A percentile compares a stretch with the other conserved stretches of the same genome.
These are phyloP conservation scores for Lipomyces sp. DNA, from an alignment of 805 yeast species.

Conservation along the genomic window DNA sequence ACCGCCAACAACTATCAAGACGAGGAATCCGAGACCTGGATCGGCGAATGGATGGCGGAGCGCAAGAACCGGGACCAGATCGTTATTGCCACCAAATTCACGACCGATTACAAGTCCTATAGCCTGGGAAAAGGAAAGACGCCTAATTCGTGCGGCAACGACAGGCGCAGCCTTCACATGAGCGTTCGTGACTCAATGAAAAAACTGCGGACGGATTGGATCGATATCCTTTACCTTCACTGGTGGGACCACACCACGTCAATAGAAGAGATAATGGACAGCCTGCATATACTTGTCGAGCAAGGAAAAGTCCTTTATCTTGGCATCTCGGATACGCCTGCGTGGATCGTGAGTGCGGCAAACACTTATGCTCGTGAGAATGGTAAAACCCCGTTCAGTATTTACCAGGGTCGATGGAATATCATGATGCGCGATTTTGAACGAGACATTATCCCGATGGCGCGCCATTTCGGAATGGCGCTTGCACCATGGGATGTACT, in stretches of 20 bases:
- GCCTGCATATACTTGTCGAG: constrained; percentile 26
- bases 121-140: constrained; percentile 9
- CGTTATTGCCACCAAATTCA: constrained; percentile 45
- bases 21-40: constrained; percentile 40
- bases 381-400: constrained; percentile 39
- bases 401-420: constrained; percentile 41
- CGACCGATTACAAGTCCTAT: constrained; percentile 30
- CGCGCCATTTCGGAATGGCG: constrained; percentile 40
- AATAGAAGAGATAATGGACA: constrained; percentile 39
- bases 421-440: constrained; percentile 38
- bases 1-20: constrained; percentile 39
- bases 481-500: constrained; percentile 41
- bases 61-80: constrained; percentile 39
- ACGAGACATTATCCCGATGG: constrained; percentile 42
- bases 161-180: constrained; percentile 8
- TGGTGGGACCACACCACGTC: constrained; percentile 42
- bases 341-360: constrained; percentile 37
- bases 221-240: constrained; percentile 39
- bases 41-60: constrained; percentile 42
- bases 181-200: constrained; percentile 9
- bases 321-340: constrained; percentile 41
- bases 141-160: constrained; percentile 15
- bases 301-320: constrained; percentile 40
- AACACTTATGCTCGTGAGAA: constrained; percentile 37
- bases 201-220: constrained; percentile 39